Evolutionary conservation across 1,284 basidiomycete genomes (phyloP).

Genomic region (Calocybe gambosa): DNA sequence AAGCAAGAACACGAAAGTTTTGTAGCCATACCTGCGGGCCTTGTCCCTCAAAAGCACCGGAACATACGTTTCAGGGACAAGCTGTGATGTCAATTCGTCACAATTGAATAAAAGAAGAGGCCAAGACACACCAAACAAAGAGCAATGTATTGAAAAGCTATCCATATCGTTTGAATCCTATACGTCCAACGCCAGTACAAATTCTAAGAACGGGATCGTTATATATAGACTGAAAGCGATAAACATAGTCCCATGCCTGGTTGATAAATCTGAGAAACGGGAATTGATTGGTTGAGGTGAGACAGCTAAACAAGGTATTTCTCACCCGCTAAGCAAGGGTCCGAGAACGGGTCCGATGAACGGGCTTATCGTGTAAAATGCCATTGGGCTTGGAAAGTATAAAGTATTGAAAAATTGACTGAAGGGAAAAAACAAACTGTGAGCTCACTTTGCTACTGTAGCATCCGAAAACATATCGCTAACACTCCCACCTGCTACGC

Average conservation of each 20-base stretch:
- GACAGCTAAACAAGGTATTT: constrained; percentile 1
- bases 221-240: neutral
- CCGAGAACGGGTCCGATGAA: constrained; percentile 75
- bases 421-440: neutral
- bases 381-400: constrained; percentile 64
- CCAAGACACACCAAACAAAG: constrained; percentile 40
- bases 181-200: constrained; percentile 78
- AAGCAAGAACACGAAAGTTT: constrained; percentile 26
- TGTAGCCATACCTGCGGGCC: constrained; percentile 36
- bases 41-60: constrained; percentile 60
- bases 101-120: neutral
- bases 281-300: neutral
- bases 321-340: constrained; percentile 55
- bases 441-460: constrained; percentile 57
- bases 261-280: constrained; percentile 31
- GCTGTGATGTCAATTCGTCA: constrained; percentile 30
- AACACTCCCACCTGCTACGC: constrained; percentile 76
- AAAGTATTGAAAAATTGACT: constrained; percentile 27
- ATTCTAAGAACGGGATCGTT: constrained; percentile 31
- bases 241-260: constrained; percentile 22
- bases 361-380: constrained; percentile 62
- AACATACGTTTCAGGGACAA: constrained; percentile 73
- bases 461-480: constrained; percentile 66
- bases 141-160: constrained; percentile 38
- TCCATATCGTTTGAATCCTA: constrained; percentile 61